A percentile compares a stretch with the other conserved stretches of the same genome.
These are phyloP conservation scores for Tothia fuscella DNA, from an alignment of 2,329 filamentous ascomycete genomes.

Conservation along the genomic window DNA sequence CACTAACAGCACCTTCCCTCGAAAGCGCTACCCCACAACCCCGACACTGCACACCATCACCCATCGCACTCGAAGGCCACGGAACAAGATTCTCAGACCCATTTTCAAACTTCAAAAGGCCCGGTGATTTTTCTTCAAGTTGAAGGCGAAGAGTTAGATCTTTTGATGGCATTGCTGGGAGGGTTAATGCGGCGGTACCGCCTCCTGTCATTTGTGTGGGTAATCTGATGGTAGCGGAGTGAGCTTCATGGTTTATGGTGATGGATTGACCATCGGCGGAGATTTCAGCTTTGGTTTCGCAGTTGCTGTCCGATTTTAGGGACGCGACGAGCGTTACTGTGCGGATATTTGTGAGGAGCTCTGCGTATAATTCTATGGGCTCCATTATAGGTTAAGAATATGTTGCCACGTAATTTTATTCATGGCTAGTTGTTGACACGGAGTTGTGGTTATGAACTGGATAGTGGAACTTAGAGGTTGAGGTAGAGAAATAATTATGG, in stretches of 20 bases:
- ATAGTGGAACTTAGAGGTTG: neutral
- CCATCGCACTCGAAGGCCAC: constrained; percentile 11
- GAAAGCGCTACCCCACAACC: neutral
- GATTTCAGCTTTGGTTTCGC: constrained; percentile 31
- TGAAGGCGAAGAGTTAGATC: constrained; percentile 44
- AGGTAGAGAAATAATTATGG: neutral
- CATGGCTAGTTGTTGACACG: constrained; percentile 7
- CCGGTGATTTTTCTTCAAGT: constrained; percentile 28
- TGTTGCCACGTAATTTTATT: neutral
- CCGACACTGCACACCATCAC: constrained; percentile 6
- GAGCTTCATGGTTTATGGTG: constrained; percentile 34
- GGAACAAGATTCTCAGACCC: constrained; percentile 19
- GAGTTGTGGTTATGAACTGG: neutral
- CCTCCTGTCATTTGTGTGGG: constrained; percentile 33
- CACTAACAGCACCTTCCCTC: constrained; percentile 26
- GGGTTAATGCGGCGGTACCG: constrained; percentile 34
- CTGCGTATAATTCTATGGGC: constrained; percentile 41
- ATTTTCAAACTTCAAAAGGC: constrained; percentile 3
- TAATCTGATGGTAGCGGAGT: constrained; percentile 32
- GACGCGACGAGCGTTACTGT: constrained; percentile 47
- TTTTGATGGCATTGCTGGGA: constrained; percentile 35
- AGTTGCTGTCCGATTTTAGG: constrained; percentile 31
- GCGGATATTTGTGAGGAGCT: constrained; percentile 48
- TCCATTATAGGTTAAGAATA: neutral
- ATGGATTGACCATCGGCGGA: constrained; percentile 32